Conservation (phyloP, 2,329 filamentous ascomycete species). For the Botrytis sinoallii region DNA sequence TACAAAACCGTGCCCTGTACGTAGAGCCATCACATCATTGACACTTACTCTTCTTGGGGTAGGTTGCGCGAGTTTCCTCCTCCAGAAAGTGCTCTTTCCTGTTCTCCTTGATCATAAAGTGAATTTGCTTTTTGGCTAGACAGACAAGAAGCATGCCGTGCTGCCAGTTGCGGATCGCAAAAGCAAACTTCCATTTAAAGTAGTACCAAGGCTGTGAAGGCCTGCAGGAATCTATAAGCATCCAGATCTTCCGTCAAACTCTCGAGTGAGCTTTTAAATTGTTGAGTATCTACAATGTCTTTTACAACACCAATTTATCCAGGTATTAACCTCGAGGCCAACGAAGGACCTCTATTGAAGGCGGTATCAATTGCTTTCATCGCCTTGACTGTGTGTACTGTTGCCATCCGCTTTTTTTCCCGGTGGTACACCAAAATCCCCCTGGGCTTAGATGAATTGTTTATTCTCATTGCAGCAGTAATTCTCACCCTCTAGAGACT, state of each 20-base stretch:
- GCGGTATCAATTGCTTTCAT: background rate
- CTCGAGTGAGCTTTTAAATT: background rate
- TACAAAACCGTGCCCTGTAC: background rate
- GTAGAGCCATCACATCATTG: background rate
- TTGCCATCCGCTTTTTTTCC: background rate
- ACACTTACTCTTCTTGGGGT: background rate
- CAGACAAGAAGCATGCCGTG: background rate
- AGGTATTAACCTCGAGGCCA: slow-evolving; percentile 5
- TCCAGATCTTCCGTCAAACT: background rate
- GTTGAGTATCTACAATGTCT: background rate
- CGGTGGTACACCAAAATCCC: slow-evolving; percentile 2
- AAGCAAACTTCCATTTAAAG: background rate
- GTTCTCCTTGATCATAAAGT: background rate
- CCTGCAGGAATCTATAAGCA: background rate
- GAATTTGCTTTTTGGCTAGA: background rate
- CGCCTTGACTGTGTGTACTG: background rate
- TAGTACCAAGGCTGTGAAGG: background rate
- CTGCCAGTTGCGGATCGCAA: background rate
- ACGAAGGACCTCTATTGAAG: slow-evolving; percentile 3
- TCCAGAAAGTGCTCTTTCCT: background rate
- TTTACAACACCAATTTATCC: slow-evolving; percentile 2
- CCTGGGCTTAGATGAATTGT: slow-evolving; percentile 1
- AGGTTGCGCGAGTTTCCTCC: background rate
- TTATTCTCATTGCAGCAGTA: slow-evolving; percentile 11
- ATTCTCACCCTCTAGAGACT: background rate